Conservation (phyloP, 106 monocot genomes). For the Amphibolis antarctica region DNA sequence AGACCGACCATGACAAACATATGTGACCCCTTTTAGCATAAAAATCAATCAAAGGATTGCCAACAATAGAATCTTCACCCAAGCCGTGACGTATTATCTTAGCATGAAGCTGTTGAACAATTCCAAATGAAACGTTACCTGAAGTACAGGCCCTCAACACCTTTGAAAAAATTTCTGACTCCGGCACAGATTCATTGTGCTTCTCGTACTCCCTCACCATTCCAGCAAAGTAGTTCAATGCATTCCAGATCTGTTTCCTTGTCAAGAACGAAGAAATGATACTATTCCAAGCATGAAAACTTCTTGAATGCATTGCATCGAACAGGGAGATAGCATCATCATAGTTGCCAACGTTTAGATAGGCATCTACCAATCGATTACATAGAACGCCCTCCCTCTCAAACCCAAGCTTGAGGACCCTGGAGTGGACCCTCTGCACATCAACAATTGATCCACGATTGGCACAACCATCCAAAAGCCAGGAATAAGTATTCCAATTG, state of each 20-base stretch:
- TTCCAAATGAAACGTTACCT: constrained; percentile 11
- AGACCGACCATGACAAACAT: constrained; percentile 35
- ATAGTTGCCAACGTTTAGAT: constrained; percentile 17
- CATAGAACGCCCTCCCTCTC: constrained; percentile 1
- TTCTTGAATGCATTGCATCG: constrained; percentile 34
- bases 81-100: constrained; percentile 35
- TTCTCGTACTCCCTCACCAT: constrained; percentile 20
- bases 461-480: constrained; percentile 16
- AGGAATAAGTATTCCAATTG: constrained; percentile 20
- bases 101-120: constrained; percentile 53
- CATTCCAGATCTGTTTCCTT: constrained; percentile 13
- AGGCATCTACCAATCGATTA: constrained; percentile 16
- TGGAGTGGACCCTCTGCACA: constrained; percentile 25
- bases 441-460: constrained; percentile 14
- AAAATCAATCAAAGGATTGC: constrained; percentile 72
- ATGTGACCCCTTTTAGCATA: constrained; percentile 43
- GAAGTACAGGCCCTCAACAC: constrained; percentile 42
- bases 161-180: constrained; percentile 15
- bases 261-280: constrained; percentile 23
- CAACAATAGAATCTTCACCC: constrained; percentile 20
- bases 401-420: constrained; percentile 28
- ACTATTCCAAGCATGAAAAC: constrained; percentile 29
- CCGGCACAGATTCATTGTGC: constrained; percentile 3
- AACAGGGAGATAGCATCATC: constrained; percentile 22
- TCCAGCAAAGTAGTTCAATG: constrained; percentile 22